Conservation (phyloP, 2,329 filamentous ascomycete genomes). For the Calycina marina region DNA sequence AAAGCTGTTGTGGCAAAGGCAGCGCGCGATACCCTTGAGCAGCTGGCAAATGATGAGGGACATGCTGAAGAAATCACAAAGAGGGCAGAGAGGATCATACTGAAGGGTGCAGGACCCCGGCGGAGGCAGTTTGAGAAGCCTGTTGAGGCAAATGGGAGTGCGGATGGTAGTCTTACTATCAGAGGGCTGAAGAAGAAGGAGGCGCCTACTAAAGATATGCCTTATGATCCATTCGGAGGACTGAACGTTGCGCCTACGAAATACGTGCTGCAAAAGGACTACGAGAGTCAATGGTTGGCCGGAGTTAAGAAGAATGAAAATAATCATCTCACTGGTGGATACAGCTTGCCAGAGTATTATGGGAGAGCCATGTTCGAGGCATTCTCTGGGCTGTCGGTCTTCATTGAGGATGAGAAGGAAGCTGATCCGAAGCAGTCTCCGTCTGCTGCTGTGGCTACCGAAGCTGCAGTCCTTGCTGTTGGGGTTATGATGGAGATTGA, state of each 20-base stretch:
- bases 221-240: constrained; percentile 83
- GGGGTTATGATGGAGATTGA: constrained; percentile 33
- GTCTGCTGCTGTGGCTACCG: constrained; percentile 17
- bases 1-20: constrained; percentile 46
- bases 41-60: constrained; percentile 45
- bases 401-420: constrained; percentile 56
- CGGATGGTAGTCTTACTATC: constrained; percentile 40
- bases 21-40: constrained; percentile 54
- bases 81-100: constrained; percentile 42
- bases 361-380: constrained; percentile 71
- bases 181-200: constrained; percentile 61
- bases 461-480: constrained; percentile 23
- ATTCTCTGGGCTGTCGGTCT: constrained; percentile 78
- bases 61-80: constrained; percentile 43
- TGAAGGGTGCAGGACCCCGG: constrained; percentile 57
- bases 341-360: constrained; percentile 70
- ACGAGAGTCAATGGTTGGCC: constrained; percentile 63
- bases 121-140: constrained; percentile 24
- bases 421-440: constrained; percentile 19
- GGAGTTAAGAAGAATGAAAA: constrained; percentile 44
- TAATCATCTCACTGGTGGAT: constrained; percentile 63
- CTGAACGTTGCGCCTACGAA: constrained; percentile 53
- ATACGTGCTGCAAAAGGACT: constrained; percentile 53
- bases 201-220: constrained; percentile 48
- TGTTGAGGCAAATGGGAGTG: constrained; percentile 9